Conservation (phyloP, 495 filamentous ascomycete species). For the Staphylotrichum tortipilum region DNA sequence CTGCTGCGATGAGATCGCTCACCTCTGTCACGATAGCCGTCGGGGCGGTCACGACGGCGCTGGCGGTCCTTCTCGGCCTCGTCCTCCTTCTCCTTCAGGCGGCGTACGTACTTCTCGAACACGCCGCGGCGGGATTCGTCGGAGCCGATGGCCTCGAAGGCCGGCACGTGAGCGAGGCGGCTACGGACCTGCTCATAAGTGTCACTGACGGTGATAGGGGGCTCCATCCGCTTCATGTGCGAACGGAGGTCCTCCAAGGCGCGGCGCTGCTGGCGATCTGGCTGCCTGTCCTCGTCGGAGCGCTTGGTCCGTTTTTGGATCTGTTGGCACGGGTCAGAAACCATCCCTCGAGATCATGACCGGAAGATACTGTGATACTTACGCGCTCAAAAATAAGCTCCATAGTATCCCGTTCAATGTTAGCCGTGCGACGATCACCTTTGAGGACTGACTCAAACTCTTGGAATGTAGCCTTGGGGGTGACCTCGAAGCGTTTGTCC, state of each 20-base stretch:
- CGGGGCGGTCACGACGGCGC: slow-evolving; percentile 54
- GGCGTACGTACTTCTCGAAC: slow-evolving; percentile 88
- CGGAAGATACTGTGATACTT: slow-evolving; percentile 35
- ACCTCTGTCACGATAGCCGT: slow-evolving; percentile 46
- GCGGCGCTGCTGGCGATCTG: slow-evolving; percentile 77
- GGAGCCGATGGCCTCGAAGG: slow-evolving; percentile 69
- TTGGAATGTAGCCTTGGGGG: slow-evolving; percentile 72
- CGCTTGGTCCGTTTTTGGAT: slow-evolving; percentile 61
- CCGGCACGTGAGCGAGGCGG: slow-evolving; percentile 67
- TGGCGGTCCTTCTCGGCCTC: slow-evolving; percentile 67
- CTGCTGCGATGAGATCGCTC: slow-evolving; percentile 55
- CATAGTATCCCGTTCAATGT: slow-evolving; percentile 68
- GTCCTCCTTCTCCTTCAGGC: slow-evolving; percentile 84
- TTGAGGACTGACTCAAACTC: slow-evolving; percentile 73
- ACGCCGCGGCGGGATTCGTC: slow-evolving; percentile 75
- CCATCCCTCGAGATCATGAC: no score
- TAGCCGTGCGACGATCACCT: slow-evolving; percentile 74
- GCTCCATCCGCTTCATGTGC: slow-evolving; percentile 82
- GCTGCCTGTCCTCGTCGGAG: slow-evolving; percentile 75
- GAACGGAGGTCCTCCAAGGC: slow-evolving; percentile 79
- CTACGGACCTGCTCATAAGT: slow-evolving; percentile 79
- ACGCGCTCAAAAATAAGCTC: slow-evolving; percentile 73
- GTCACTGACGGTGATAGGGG: slow-evolving; percentile 66
- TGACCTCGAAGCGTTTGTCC: slow-evolving; percentile 89
- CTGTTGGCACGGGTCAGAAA: slow-evolving; percentile 32